These are phyloP conservation scores for Zostera marina DNA, from an alignment of 116 monocot genomes.

Conservation along the genomic window DNA sequence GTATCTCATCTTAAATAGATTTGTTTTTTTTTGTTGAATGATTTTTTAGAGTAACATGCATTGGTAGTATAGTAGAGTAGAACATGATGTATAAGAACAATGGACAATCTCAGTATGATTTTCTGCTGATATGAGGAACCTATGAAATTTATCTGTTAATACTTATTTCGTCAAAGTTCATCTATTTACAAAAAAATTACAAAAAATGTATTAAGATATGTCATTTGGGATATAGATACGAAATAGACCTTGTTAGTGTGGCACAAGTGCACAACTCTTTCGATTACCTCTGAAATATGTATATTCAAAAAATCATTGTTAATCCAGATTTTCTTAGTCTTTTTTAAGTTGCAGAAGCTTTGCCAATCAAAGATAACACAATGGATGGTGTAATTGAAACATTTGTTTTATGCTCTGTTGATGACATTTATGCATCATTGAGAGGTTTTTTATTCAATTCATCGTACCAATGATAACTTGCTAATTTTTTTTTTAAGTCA, in stretches of 20 bases:
- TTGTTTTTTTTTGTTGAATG: not conserved
- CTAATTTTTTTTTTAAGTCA: no score
- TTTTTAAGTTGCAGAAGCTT: slow-evolving; percentile 58
- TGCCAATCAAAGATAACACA: slow-evolving; percentile 49
- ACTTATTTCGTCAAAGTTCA: no score
- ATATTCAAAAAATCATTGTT: no score
- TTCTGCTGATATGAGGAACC: not conserved
- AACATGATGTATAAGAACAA: not conserved
- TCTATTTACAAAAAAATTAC: no score
- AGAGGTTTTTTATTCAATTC: no score
- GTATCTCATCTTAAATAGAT: slow-evolving; percentile 18
- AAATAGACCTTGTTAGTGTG: no score
- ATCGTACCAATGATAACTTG: no score
- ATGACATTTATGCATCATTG: slow-evolving; percentile 36
- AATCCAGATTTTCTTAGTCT: not conserved
- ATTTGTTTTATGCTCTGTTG: slow-evolving; percentile 77
- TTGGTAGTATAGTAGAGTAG: not conserved
- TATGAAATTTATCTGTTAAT: no score
- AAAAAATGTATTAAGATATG: no score
- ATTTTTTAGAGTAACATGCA: not conserved
- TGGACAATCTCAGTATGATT: slow-evolving; percentile 1
- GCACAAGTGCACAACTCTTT: no score
- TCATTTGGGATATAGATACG: no score
- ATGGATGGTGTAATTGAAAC: slow-evolving; percentile 83
- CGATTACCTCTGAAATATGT: no score